A percentile compares a stretch with the other conserved stretches of the same genome.
Conservation (phyloP, 2,329 filamentous ascomycete species). For the Neofusicoccum cordaticola region DNA sequence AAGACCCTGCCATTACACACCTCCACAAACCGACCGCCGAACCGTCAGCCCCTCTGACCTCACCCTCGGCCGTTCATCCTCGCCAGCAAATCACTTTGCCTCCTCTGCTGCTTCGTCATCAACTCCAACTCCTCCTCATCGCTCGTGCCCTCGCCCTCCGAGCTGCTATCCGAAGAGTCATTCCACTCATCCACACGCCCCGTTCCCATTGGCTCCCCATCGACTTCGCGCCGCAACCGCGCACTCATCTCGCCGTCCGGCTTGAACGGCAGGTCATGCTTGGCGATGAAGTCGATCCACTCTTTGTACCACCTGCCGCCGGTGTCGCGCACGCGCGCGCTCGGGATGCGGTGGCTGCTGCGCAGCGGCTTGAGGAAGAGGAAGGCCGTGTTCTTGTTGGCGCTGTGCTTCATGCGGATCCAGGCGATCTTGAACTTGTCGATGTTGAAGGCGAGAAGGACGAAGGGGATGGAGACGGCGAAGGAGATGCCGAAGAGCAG, state of each 20-base stretch:
- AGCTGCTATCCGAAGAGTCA: neutral
- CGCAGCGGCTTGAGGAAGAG: neutral
- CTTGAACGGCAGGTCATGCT: neutral
- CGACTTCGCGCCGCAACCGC: neutral
- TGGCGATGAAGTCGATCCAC: neutral
- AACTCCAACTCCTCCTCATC: neutral
- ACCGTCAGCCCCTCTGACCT: too few species aligned
- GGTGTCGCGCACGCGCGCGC: neutral
- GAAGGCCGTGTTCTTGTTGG: neutral
- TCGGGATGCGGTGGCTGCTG: neutral
- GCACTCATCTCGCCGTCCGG: neutral
- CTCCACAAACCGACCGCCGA: too few species aligned
- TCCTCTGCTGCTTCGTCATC: neutral
- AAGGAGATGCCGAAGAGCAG: constrained; percentile 53
- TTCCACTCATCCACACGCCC: neutral
- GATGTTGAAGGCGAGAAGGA: constrained; percentile 46
- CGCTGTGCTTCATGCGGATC: neutral
- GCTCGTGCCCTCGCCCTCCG: neutral
- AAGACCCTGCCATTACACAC: too few species aligned
- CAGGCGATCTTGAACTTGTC: constrained; percentile 31
- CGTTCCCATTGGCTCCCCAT: neutral
- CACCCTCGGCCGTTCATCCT: neutral
- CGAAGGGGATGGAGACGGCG: constrained; percentile 51
- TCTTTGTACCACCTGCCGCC: neutral
- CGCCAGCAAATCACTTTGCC: neutral